Base-by-base conservation (phyloP, 2,329 filamentous ascomycete genomes). In the Penicillium corylophilum region DNA sequence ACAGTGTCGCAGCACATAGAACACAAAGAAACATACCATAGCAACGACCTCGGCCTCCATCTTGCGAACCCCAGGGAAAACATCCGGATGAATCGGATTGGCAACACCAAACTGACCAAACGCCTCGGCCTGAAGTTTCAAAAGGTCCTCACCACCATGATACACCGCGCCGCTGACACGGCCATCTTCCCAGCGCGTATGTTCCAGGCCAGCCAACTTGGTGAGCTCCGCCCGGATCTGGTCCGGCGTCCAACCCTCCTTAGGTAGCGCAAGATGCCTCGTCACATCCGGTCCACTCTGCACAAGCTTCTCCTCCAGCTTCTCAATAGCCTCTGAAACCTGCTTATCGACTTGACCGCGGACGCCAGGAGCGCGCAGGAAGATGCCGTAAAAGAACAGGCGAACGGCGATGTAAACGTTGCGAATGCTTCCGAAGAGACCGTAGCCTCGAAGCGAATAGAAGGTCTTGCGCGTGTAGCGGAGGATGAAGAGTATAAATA, bases 1-100 rank as follows among this genome's bases (percentile, higher is more conserved):
- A 10, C 24, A 9, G 8, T n/a, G 13, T 41, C 39, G 22, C 22
- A 41, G 13, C 5, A 7, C 13, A 26, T 26, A 9, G 39, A 41
- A 13, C 16, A 41, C 20, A 26, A 10, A 10, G 4, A 12, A 41
- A 24, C 69, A 43, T 70, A 95, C 91, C 93, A 99, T 99, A 60
- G 92, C 88, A 46, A 99, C 94, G 55, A 99, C 79, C 77, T 99
- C 94, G 40, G 94, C 93, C 78, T 99, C 94, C 94, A 99, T 99
- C 82, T 99, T 99, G 65, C 94, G 82, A 46, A 99, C 92, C 24
- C 93, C 94, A 15, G 94, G 94, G 75, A 99, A 99, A 39, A 99
- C 93, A 74, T 99, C 94, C 6, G 94, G 94, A 71, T 99, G 94
- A 62, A 99, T 94, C 3, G 94, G 94, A 72, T 99, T 99, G 35